Percentiles rank a stretch among this genome's conserved stretches.
These are phyloP conservation scores for Endoconidiophora laricicola DNA, from an alignment of 2,329 filamentous ascomycete species.

Conservation along the genomic window DNA sequence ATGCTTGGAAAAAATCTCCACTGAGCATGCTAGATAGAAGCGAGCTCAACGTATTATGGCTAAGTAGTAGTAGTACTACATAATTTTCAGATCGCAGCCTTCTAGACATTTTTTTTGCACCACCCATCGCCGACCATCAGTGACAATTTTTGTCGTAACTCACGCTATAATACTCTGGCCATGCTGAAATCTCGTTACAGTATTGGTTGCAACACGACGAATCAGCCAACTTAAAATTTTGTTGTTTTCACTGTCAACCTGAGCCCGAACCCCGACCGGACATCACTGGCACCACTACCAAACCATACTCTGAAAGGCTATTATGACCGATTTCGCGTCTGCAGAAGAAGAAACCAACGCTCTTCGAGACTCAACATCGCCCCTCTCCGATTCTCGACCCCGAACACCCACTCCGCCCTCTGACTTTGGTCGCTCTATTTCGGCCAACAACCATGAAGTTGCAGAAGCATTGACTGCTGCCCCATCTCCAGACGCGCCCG, in stretches of 20 bases:
- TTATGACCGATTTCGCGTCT: slow-evolving; percentile 46
- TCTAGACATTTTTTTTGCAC: neutral
- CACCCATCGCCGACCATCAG: slow-evolving; percentile 5
- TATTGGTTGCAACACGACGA: slow-evolving; percentile 28
- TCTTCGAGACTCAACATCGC: slow-evolving; percentile 14
- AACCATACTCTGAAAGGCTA: slow-evolving; percentile 19
- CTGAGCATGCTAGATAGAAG: no score
- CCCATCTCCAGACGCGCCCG: neutral
- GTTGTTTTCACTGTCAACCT: slow-evolving; percentile 39
- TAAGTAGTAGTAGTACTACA: no score
- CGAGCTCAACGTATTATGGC: no score
- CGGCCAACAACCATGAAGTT: slow-evolving; percentile 14
- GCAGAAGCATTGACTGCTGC: slow-evolving; percentile 10
- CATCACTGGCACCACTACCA: slow-evolving; percentile 25
- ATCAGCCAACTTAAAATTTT: slow-evolving; percentile 39
- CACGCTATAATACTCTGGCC: slow-evolving; percentile 27
- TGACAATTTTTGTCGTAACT: slow-evolving; percentile 10
- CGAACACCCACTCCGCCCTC: slow-evolving; percentile 15
- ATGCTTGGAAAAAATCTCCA: no score
- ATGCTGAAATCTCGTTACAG: slow-evolving; percentile 36
- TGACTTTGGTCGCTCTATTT: slow-evolving; percentile 5
- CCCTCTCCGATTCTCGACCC: slow-evolving; percentile 12
- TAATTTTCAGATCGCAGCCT: neutral
- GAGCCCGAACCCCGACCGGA: slow-evolving; percentile 36
- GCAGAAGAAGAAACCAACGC: slow-evolving; percentile 21